A percentile compares a stretch with the other conserved stretches of the same genome.
These are phyloP conservation scores for Nicotiana rustica DNA, from an alignment of 305 asterid genomes.

Conservation along the genomic window DNA sequence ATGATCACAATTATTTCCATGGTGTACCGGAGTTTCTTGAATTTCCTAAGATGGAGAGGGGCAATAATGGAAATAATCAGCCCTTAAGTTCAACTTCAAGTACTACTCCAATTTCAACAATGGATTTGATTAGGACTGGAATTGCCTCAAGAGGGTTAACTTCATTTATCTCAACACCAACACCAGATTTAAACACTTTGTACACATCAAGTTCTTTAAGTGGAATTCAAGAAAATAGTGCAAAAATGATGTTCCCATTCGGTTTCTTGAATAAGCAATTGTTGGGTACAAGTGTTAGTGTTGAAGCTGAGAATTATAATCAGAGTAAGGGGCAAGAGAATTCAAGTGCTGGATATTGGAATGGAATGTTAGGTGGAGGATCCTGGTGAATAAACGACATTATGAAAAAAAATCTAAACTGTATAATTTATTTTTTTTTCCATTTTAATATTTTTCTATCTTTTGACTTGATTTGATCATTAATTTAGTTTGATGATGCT, in stretches of 20 bases:
- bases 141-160: constrained; percentile 49
- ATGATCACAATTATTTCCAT: constrained; percentile 34
- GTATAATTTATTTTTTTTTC: neutral
- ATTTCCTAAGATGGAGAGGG: constrained; percentile 54
- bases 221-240: constrained; percentile 12
- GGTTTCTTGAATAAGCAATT: constrained; percentile 13
- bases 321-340: constrained; percentile 10
- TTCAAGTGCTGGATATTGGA: constrained; percentile 30
- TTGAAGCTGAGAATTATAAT: neutral
- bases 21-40: constrained; percentile 54
- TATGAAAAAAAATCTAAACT: neutral
- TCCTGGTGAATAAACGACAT: constrained; percentile 5
- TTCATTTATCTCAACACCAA: constrained; percentile 46
- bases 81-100: constrained; percentile 45
- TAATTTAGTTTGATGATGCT: constrained; percentile 18
- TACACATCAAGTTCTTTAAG: constrained; percentile 46
- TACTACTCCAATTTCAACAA: constrained; percentile 49
- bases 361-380: constrained; percentile 33
- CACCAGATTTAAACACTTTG: constrained; percentile 42
- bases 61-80: constrained; percentile 26
- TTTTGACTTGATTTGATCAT: constrained; percentile 5
- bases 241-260: constrained; percentile 17
- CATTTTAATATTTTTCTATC: neutral
- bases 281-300: neutral
- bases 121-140: constrained; percentile 56